These are phyloP conservation scores for Trichoderma sp. DNA, from an alignment of 2,329 filamentous ascomycete species.

Conservation along the genomic window DNA sequence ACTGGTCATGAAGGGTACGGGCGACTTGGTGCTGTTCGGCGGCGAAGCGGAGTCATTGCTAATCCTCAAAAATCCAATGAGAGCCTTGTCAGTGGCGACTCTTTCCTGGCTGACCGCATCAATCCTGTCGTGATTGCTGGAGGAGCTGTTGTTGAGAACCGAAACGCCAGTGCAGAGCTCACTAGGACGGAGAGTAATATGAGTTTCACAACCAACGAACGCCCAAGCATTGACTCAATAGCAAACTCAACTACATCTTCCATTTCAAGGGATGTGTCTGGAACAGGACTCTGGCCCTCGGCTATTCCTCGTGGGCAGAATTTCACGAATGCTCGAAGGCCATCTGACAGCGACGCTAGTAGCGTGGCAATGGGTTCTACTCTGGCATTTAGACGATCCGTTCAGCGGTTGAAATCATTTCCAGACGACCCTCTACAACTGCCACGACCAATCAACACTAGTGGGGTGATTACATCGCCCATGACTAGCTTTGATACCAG, in stretches of 20 bases:
- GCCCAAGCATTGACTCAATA: slow-evolving; percentile 47
- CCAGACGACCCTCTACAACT: slow-evolving; percentile 49
- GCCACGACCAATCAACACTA: slow-evolving; percentile 56
- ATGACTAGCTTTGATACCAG: slow-evolving; percentile 59
- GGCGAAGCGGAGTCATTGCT: slow-evolving; percentile 63
- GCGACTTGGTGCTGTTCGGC: slow-evolving; percentile 59
- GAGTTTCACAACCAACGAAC: slow-evolving; percentile 41
- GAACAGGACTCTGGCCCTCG: slow-evolving; percentile 56
- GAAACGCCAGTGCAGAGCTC: slow-evolving; percentile 54
- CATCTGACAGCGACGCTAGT: slow-evolving; percentile 60
- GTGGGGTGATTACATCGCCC: slow-evolving; percentile 46
- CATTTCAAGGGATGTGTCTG: slow-evolving; percentile 42
- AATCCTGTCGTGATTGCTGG: slow-evolving; percentile 68
- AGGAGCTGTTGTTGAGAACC: slow-evolving; percentile 62
- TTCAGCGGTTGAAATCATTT: slow-evolving; percentile 51
- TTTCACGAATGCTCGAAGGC: slow-evolving; percentile 39
- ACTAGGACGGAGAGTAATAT: slow-evolving; percentile 52
- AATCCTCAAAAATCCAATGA: slow-evolving; percentile 55
- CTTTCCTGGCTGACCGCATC: slow-evolving; percentile 62
- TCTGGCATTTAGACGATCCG: slow-evolving; percentile 56
- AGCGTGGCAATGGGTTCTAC: slow-evolving; percentile 49
- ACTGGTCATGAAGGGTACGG: slow-evolving; percentile 91
- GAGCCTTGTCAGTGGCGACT: slow-evolving; percentile 52
- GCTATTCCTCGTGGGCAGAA: slow-evolving; percentile 46
- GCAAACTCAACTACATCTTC: slow-evolving; percentile 43